Evolutionary conservation across 1,284 basidiomycete species (phyloP), one percentile per base, ranked within the genome.

Genomic region (Microbotryum lychnidis-dioicae): DNA sequence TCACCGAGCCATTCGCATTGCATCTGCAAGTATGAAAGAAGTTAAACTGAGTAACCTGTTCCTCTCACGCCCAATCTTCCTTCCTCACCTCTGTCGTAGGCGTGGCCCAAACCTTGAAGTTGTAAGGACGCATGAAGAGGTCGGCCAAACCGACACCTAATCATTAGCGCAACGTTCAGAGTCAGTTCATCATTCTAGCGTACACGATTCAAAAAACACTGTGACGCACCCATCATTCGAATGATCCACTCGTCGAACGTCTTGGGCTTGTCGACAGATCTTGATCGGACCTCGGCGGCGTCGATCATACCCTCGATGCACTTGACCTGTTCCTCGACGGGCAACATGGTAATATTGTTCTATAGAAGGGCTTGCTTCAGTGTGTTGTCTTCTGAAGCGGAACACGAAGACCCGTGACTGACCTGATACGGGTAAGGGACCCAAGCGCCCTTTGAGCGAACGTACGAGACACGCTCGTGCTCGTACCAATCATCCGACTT

Each of bases 1-100:
- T 81, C 80, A 21, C 80, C 80, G 53, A 81, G 75, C 80, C 80
- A 81, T 71, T 79, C 77, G 73, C 79, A 80, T 75, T 81, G 79
- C 80, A 81, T 81, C 76, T 77, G 51, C 12, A 48, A 2, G 44
- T 33, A 48, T 31, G 50, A 21, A 25, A 37, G 14, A 21, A n/a
- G 54, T 16, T 6, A 18, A 50, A n/a, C 10, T 50, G 16, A 44
- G 47, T 4, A 33, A 37, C 20, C n/a, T 3, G 7, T 42, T 48
- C 4, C 12, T 10, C 42, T 8, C 20, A 48, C 44, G 31, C 10
- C 42, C 20, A 1, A 54, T 0, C 4, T 21, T 14, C 5, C 4
- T 12, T 8, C 65, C 73, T 64, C 54, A 76, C 74, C 60, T 75
- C 71, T 47, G 74, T 76, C 14, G 79, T 79, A 37, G 77, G 78